Evolutionary conservation across 345 rosid genomes (phyloP).

Genomic region (Populus deltoides): DNA sequence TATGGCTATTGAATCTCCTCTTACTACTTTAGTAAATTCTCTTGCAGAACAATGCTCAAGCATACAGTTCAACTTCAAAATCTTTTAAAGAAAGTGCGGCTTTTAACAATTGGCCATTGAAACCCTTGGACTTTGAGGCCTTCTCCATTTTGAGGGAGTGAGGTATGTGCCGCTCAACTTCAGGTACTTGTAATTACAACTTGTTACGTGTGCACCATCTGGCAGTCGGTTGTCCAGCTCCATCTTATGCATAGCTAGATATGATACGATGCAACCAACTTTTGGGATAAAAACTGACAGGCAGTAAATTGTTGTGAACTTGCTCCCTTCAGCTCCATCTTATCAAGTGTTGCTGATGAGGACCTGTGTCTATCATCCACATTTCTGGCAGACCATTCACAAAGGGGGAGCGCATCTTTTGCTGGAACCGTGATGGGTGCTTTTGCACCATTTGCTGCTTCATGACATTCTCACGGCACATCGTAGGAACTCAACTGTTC

Average conservation of each 20-base stretch:
- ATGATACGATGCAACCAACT: neutral
- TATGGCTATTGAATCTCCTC: too few species aligned
- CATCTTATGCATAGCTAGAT: neutral
- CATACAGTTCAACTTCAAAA: conserved; percentile 42
- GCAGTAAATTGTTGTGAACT: too few species aligned
- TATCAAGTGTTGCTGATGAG: too few species aligned
- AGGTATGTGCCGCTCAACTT: conserved; percentile 3
- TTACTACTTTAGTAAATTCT: neutral
- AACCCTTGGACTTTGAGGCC: conserved; percentile 41
- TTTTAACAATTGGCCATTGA: conserved; percentile 49
- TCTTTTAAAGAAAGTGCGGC: conserved; percentile 38
- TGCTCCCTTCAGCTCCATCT: too few species aligned
- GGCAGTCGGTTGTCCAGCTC: neutral
- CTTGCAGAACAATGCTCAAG: conserved; percentile 59
- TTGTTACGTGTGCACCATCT: neutral
- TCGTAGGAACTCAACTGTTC: too few species aligned
- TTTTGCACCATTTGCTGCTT: too few species aligned
- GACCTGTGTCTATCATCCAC: too few species aligned
- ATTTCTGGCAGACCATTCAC: too few species aligned
- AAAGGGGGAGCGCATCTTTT: too few species aligned
- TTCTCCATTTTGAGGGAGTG: conserved; percentile 22
- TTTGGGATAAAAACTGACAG: too few species aligned
- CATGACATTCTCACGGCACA: too few species aligned
- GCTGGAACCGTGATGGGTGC: too few species aligned
- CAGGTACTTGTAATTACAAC: neutral